Conservation (phyloP, 352 stramenopile species). For the Pythium monospermum region DNA sequence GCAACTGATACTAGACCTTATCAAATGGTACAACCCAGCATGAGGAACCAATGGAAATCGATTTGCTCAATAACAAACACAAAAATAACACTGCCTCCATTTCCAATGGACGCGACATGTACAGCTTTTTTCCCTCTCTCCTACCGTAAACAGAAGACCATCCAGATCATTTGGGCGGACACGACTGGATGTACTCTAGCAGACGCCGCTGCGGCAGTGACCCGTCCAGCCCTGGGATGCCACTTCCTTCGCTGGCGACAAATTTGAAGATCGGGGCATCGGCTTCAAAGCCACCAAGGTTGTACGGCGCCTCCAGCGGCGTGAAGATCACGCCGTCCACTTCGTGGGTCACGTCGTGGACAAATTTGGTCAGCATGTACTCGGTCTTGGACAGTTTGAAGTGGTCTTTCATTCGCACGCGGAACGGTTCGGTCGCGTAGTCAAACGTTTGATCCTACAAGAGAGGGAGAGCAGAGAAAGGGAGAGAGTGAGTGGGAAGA, state of each 20-base stretch:
- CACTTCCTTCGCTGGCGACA: constrained; percentile 76
- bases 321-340: constrained; percentile 87
- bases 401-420: constrained; percentile 87
- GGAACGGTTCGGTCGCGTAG: constrained; percentile 78
- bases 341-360: constrained; percentile 81
- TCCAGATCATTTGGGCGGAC: constrained; percentile 44
- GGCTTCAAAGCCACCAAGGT: constrained; percentile 77
- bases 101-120: too few relatives aligned
- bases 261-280: constrained; percentile 89
- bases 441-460: constrained; percentile 69
- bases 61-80: constrained; percentile 7
- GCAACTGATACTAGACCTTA: too few relatives aligned
- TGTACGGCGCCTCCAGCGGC: constrained; percentile 76
- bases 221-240: constrained; percentile 75
- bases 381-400: constrained; percentile 84
- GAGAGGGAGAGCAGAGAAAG: background rate
- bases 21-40: too few relatives aligned
- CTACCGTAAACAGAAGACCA: too few relatives aligned
- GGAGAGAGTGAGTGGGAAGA: background rate
- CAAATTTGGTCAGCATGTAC: constrained; percentile 82
- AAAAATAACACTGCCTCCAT: constrained; percentile 23
- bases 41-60: background rate
- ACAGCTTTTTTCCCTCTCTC: too few relatives aligned
- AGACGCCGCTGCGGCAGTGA: constrained; percentile 75
- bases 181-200: constrained; percentile 76